These are phyloP conservation scores for Choanephora cucurbitarum DNA, from an alignment of 371 early-diverging fungal species.

Conservation along the genomic window DNA sequence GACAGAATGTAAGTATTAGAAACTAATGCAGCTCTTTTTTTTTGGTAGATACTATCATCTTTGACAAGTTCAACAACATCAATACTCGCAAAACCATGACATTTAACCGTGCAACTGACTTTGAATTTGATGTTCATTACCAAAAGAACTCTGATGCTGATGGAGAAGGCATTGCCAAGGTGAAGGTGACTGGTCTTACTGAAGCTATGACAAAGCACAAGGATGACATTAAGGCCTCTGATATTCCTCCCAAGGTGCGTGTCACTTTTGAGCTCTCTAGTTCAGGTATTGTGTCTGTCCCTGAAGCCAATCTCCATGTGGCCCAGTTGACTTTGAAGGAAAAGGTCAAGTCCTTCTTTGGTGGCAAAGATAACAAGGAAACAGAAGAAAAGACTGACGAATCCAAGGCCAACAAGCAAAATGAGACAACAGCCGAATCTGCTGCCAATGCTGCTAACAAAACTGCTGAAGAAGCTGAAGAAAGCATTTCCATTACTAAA, in stretches of 20 bases:
- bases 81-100: constrained; percentile 84
- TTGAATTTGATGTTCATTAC: constrained; percentile 74
- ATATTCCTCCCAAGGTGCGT: constrained; percentile 79
- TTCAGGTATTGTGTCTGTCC: constrained; percentile 66
- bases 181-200: constrained; percentile 72
- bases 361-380: constrained; percentile 48
- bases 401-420: constrained; percentile 10
- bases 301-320: constrained; percentile 58
- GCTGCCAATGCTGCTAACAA: background rate
- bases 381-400: constrained; percentile 13
- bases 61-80: constrained; percentile 63
- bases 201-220: constrained; percentile 69
- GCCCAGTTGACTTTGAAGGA: constrained; percentile 55
- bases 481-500: constrained; percentile 42
- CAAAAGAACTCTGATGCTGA: constrained; percentile 39
- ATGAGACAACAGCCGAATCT: constrained; percentile 18
- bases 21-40: constrained; percentile 12
- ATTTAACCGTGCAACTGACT: constrained; percentile 80
- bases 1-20: too few relatives aligned
- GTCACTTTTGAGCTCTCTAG: constrained; percentile 72
- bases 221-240: constrained; percentile 45
- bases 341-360: constrained; percentile 79
- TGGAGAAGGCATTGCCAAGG: constrained; percentile 54
- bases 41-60: constrained; percentile 62
- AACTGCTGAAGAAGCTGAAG: constrained; percentile 14